phyloP scores from a whole-genome alignment of 441 rosid genomes.

The Gossypium gossypioides region DNA sequence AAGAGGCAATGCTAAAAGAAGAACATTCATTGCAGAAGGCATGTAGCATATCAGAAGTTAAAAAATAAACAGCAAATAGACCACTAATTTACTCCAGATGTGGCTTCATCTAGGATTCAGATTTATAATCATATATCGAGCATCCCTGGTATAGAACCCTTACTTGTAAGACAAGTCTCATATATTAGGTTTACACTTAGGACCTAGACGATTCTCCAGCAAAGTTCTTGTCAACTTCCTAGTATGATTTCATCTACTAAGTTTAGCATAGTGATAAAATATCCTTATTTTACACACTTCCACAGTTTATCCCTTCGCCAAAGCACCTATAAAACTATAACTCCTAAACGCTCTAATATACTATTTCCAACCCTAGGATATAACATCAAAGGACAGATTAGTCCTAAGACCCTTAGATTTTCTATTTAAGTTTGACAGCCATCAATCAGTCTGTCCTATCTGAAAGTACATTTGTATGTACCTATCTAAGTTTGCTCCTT shows the following conservation, averaged over 20 bases:
- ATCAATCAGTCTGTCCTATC: neutral
- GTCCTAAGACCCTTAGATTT: neutral
- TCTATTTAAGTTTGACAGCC: neutral
- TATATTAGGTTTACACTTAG: neutral
- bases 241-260: neutral
- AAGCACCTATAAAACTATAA: neutral
- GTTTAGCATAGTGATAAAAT: neutral
- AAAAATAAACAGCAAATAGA: neutral
- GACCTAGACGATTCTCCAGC: neutral
- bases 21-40: slow-evolving; percentile 7
- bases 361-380: neutral
- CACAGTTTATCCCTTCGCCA: neutral
- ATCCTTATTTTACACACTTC: neutral
- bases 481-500: neutral
- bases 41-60: slow-evolving; percentile 3
- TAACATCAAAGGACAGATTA: neutral
- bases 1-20: neutral
- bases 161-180: neutral
- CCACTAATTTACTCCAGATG: neutral
- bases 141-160: neutral
- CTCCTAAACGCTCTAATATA: neutral
- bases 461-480: neutral
- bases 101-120: neutral
- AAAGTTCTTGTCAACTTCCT: neutral
- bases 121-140: neutral